phyloP scores from a whole-genome alignment of 257 asterid genomes.

The Solanum sitiens region DNA sequence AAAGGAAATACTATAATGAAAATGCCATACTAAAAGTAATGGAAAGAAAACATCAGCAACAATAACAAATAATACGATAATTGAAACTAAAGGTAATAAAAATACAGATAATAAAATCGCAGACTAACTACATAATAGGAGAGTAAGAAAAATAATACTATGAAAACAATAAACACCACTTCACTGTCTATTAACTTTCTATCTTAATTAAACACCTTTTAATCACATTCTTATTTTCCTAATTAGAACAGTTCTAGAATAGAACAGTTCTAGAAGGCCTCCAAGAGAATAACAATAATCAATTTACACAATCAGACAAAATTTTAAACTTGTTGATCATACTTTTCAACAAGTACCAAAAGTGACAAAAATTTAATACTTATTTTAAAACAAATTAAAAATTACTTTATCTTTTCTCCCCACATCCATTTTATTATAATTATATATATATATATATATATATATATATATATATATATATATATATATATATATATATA shows the following conservation, averaged over 20 bases:
- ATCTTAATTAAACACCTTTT: background rate
- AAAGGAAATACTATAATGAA: background rate
- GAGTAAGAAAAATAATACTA: background rate
- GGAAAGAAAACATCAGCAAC: background rate
- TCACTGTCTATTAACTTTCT: background rate
- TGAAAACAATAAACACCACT: no score
- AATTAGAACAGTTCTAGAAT: background rate
- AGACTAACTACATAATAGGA: no score
- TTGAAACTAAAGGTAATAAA: background rate
- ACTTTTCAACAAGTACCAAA: background rate
- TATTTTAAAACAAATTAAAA: background rate
- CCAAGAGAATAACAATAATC: background rate
- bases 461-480: no score
- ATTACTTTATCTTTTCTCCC: background rate
- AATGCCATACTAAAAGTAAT: background rate
- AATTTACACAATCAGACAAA: background rate
- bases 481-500: no score
- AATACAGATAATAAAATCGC: no score
- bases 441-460: no score
- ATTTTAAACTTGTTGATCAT: slow-evolving; percentile 4
- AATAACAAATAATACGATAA: background rate
- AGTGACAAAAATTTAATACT: background rate
- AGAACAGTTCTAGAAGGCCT: background rate
- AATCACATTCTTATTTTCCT: background rate
- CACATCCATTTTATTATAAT: background rate